Conservation (phyloP, 257 asterid genomes). For the Craterostigma plantagineum region DNA sequence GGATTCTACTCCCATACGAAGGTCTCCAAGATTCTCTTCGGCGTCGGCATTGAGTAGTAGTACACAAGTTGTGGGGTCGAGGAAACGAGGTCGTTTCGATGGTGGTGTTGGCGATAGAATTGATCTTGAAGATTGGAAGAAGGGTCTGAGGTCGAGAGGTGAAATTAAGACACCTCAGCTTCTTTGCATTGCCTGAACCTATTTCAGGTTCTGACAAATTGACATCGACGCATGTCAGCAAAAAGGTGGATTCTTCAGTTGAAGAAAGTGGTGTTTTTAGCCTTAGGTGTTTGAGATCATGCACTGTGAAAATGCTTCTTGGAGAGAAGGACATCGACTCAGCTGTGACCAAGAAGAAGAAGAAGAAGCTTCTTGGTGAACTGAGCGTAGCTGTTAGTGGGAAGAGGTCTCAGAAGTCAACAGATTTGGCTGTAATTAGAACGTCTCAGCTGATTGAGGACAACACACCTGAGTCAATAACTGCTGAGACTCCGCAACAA, state of each 20-base stretch:
- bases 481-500: too few species aligned
- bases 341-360: too few species aligned
- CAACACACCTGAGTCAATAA: too few species aligned
- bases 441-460: too few species aligned
- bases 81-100: conserved; percentile 14
- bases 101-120: too few species aligned
- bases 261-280: background rate
- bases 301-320: conserved; percentile 7
- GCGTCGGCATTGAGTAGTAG: conserved; percentile 14
- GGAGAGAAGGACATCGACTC: conserved; percentile 10
- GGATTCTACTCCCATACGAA: too few species aligned
- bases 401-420: too few species aligned
- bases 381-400: too few species aligned
- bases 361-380: too few species aligned
- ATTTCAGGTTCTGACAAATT: conserved; percentile 12
- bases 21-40: background rate
- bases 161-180: conserved; percentile 10
- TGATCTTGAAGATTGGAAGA: conserved; percentile 12
- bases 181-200: conserved; percentile 16
- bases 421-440: background rate
- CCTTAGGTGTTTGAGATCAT: conserved; percentile 18
- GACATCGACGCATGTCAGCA: conserved; percentile 1
- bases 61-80: conserved; percentile 5
- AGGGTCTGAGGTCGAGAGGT: conserved; percentile 14
- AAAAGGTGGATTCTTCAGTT: too few species aligned